Conservation (phyloP, 2,329 filamentous ascomycete genomes). For the Byssochlamys sp. region DNA sequence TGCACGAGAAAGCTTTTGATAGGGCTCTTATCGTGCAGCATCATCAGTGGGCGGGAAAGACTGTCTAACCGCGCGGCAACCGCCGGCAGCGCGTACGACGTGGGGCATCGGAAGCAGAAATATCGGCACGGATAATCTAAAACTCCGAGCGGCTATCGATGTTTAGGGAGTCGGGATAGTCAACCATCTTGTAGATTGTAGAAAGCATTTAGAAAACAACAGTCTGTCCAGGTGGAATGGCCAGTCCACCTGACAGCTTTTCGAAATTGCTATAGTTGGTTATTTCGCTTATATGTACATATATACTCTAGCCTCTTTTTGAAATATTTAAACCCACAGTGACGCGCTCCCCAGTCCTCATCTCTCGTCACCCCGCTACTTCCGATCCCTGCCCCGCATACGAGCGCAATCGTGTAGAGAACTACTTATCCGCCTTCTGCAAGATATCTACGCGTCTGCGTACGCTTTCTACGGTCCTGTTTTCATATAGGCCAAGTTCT, state of each 20-base stretch:
- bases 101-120: constrained; percentile 4
- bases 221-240: background rate
- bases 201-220: background rate
- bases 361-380: background rate
- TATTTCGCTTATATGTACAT: background rate
- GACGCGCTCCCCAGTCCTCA: background rate
- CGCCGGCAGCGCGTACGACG: background rate
- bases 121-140: constrained; percentile 11
- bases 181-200: constrained; percentile 12
- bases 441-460: background rate
- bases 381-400: background rate
- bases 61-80: background rate
- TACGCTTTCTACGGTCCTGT: background rate
- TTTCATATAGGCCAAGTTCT: background rate
- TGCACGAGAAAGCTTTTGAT: background rate
- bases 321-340: background rate
- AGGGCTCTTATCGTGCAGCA: background rate
- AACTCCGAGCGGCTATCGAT: constrained; percentile 14
- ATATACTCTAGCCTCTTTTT: background rate
- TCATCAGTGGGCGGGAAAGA: background rate
- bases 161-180: constrained; percentile 20
- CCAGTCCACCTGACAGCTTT: constrained; percentile 1
- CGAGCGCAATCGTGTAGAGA: background rate
- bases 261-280: background rate
- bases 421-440: background rate